These are phyloP conservation scores for Sporothrix phasma DNA, from an alignment of 2,329 filamentous ascomycete genomes.

Conservation along the genomic window DNA sequence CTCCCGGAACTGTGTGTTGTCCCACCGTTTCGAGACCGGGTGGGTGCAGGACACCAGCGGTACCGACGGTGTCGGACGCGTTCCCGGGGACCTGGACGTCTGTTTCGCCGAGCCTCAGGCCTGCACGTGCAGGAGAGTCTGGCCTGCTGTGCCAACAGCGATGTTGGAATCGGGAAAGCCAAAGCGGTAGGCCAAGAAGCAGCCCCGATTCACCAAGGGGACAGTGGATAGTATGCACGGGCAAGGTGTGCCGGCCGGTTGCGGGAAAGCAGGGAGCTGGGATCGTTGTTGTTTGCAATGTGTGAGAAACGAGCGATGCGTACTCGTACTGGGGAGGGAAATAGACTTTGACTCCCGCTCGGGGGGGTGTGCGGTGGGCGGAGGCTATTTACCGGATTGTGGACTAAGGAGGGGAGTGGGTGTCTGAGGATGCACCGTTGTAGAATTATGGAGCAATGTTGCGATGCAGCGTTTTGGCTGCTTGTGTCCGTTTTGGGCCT, in stretches of 20 bases:
- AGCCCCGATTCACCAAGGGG: background rate
- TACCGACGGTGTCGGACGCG: background rate
- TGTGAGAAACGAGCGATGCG: background rate
- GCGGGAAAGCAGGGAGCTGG: no score
- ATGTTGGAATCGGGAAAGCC: background rate
- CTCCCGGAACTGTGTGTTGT: background rate
- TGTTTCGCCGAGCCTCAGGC: background rate
- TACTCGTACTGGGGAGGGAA: background rate
- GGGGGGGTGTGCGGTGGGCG: background rate
- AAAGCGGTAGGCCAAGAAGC: background rate
- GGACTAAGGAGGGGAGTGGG: background rate
- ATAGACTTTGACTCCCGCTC: background rate
- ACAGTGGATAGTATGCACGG: background rate
- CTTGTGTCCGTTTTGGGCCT: background rate
- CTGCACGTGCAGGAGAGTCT: background rate
- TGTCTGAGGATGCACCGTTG: background rate
- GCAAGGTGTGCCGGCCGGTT: background rate
- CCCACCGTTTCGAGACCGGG: background rate
- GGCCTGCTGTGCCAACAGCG: background rate
- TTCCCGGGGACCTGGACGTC: background rate
- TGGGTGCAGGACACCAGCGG: background rate
- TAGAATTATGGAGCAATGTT: background rate
- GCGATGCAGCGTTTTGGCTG: background rate
- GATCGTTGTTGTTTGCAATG: background rate
- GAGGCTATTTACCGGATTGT: background rate